These are phyloP conservation scores for Calycina marina DNA, from an alignment of 2,329 filamentous ascomycete genomes.

Conservation along the genomic window DNA sequence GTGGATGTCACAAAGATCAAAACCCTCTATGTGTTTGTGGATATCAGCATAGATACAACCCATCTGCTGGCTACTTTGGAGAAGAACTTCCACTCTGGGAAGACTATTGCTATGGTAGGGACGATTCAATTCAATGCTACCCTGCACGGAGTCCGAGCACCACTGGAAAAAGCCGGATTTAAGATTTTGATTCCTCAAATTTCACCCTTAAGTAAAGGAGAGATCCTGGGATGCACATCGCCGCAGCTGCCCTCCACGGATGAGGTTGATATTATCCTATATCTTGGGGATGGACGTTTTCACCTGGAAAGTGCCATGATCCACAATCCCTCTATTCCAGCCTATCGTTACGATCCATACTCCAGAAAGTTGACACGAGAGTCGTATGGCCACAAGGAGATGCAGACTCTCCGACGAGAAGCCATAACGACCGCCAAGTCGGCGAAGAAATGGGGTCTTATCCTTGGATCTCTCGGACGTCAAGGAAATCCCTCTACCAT, in stretches of 20 bases:
- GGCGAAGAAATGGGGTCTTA: constrained; percentile 86
- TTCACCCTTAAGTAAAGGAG: constrained; percentile 79
- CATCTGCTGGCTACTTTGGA: constrained; percentile 79
- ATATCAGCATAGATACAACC: constrained; percentile 85
- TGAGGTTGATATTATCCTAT: constrained; percentile 63
- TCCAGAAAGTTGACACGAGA: constrained; percentile 83
- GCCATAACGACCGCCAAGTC: constrained; percentile 64
- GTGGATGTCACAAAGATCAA: constrained; percentile 95
- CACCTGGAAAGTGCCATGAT: constrained; percentile 99
- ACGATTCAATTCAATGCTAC: constrained; percentile 99
- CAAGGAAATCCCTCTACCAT: constrained; percentile 95
- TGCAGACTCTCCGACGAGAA: constrained; percentile 63
- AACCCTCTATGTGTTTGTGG: constrained; percentile 94
- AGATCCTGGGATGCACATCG: constrained; percentile 95
- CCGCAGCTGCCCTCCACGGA: constrained; percentile 48
- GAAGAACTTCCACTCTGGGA: constrained; percentile 72
- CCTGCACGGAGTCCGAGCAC: constrained; percentile 68
- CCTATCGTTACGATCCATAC: constrained; percentile 95
- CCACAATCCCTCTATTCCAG: constrained; percentile 79
- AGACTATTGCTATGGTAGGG: constrained; percentile 82
- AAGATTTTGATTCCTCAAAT: constrained; percentile 82
- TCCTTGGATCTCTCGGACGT: constrained; percentile 78
- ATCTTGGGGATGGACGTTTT: constrained; percentile 84
- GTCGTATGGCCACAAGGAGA: constrained; percentile 80
- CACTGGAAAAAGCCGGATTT: constrained; percentile 74